These are phyloP conservation scores for Rhodamnia argentea DNA, from an alignment of 345 rosid genomes.

Conservation along the genomic window DNA sequence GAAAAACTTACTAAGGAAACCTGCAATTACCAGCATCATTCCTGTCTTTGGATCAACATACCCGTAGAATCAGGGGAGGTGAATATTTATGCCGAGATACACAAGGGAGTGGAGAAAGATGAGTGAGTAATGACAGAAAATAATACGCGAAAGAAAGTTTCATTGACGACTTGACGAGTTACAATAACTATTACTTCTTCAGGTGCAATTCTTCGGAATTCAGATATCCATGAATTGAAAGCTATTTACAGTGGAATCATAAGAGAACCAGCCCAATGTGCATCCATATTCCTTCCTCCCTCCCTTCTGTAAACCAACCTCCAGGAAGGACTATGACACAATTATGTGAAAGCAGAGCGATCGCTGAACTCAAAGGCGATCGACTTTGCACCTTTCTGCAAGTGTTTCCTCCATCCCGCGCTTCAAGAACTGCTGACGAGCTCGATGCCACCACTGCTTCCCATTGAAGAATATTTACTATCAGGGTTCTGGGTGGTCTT, in stretches of 20 bases:
- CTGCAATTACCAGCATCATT: neutral
- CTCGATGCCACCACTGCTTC: neutral
- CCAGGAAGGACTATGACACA: neutral
- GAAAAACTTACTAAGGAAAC: neutral
- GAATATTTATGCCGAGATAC: neutral
- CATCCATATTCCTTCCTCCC: neutral
- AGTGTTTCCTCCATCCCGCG: neutral
- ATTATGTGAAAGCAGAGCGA: neutral
- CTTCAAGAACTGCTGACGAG: slow-evolving; percentile 38
- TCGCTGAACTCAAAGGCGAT: neutral
- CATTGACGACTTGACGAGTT: neutral
- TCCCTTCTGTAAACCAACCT: neutral
- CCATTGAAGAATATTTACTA: neutral
- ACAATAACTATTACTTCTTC: neutral
- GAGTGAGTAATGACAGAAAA: neutral
- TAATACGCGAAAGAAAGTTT: neutral
- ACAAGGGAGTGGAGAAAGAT: neutral
- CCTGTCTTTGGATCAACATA: neutral
- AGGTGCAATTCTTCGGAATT: neutral
- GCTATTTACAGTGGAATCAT: neutral
- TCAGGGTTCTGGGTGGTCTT: slow-evolving; percentile 8
- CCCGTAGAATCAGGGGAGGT: neutral
- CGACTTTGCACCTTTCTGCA: neutral
- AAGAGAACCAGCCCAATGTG: neutral
- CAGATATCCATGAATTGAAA: neutral